A percentile compares a stretch with the other conserved stretches of the same genome.
Conservation (phyloP, 768 basidiomycete genomes). For the Auricularia auricula-judae region DNA sequence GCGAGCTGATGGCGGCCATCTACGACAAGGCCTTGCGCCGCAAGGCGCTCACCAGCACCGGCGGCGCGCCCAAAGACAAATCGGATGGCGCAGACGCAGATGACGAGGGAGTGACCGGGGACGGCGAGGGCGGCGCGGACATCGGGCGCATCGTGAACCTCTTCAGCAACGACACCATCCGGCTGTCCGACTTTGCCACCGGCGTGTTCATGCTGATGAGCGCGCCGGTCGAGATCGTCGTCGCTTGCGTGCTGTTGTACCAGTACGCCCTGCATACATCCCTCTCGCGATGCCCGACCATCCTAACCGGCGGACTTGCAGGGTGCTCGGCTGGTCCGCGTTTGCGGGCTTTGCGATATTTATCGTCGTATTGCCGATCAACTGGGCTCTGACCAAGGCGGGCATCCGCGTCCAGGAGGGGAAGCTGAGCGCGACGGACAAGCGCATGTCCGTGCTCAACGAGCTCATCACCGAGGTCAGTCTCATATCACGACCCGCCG, state of each 20-base stretch:
- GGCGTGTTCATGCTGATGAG: not conserved
- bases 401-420: slow-evolving; percentile 26
- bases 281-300: not conserved
- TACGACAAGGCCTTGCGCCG: slow-evolving; percentile 83
- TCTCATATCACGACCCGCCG: too few relatives aligned
- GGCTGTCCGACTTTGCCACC: not conserved
- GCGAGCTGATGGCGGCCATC: slow-evolving; percentile 76
- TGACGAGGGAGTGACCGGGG: slow-evolving; percentile 50
- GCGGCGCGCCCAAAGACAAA: slow-evolving; percentile 3
- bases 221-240: slow-evolving; percentile 22
- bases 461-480: slow-evolving; percentile 25
- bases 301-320: slow-evolving; percentile 9
- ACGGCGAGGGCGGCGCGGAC: slow-evolving; percentile 82
- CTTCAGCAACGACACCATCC: too few relatives aligned
- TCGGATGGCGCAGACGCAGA: slow-evolving; percentile 12
- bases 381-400: slow-evolving; percentile 5
- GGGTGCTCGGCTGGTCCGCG: slow-evolving; percentile 34
- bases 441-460: slow-evolving; percentile 32
- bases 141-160: slow-evolving; percentile 35
- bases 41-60: slow-evolving; percentile 54
- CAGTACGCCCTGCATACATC: slow-evolving; percentile 14
- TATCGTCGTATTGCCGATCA: too few relatives aligned
- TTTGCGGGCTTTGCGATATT: slow-evolving; percentile 14
- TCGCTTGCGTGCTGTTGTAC: slow-evolving; percentile 25
- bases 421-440: slow-evolving; percentile 25